Evolutionary conservation across 805 yeast genomes (phyloP), one percentile per base, ranked within the genome.

Genomic region (Hyphopichia homilentoma): DNA sequence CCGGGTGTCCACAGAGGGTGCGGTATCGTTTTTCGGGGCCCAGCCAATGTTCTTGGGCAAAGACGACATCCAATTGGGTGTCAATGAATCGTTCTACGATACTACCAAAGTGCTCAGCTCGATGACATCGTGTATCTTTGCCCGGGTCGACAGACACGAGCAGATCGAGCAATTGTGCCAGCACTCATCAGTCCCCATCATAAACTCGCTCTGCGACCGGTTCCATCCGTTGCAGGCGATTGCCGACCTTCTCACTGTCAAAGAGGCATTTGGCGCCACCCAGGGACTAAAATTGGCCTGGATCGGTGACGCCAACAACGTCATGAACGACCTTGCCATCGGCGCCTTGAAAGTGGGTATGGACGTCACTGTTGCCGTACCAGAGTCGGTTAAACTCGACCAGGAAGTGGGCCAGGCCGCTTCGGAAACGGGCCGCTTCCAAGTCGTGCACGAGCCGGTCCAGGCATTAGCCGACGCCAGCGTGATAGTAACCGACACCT

Each of bases 281-380:
- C 56, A 75, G 41, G 79, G 77, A 4, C 70, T 88, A 43, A 89
- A 87, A 48, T 62, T 90, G 30, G 79, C 96, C 2, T 90, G 98
- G 98, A 79, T 93, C 13, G 98, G 98, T 38, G 98, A 90, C 57
- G 81, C 97, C 19, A 93, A 93, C 59, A 93, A 93, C 50, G 97
- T 93, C 20, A 81, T 93, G 39, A 90, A 93, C 57, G 98, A 93
- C 63, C 72, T 93, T 60, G 78, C 94, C 8, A 77, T 89, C 41
- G 97, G 96, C 6, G 77, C 93, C 16, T 71, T 87, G 44, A 87
- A 81, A 62, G 68, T 75, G 4, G 97, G 97, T 8, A 88, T 93
- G 36, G 70, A 75, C 37, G 93, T 89, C 9, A 58, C 90, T 0
- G 71, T 89, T 24, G 88, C 95, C n/a, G 77, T 93, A 7, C 97